Evolutionary conservation across 2,329 filamentous ascomycete genomes (phyloP).

Genomic region (Fusarium sp.): DNA sequence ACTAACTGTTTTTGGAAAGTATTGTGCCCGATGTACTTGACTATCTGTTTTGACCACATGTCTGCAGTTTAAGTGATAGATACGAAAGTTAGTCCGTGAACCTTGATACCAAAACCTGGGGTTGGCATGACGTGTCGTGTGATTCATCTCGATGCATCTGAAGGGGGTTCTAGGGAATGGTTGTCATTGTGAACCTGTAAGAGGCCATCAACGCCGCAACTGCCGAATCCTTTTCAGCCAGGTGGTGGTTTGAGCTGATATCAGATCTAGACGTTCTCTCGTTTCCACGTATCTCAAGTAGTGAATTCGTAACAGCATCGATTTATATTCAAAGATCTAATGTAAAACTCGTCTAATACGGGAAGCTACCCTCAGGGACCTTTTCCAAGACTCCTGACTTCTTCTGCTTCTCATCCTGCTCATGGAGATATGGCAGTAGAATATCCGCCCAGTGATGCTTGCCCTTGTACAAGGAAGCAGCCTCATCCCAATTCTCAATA

Average conservation of each 20-base stretch:
- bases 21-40: background rate
- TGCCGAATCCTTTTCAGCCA: too few relatives aligned
- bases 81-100: too few relatives aligned
- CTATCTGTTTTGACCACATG: background rate
- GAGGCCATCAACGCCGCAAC: accelerated
- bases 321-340: background rate
- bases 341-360: slow-evolving; percentile 2
- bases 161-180: too few relatives aligned
- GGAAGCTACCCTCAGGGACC: slow-evolving; percentile 18
- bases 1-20: background rate
- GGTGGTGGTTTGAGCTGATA: too few relatives aligned
- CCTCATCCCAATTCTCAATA: slow-evolving; percentile 37
- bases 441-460: slow-evolving; percentile 37
- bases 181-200: too few relatives aligned
- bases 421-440: slow-evolving; percentile 28
- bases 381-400: slow-evolving; percentile 19
- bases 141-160: too few relatives aligned
- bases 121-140: too few relatives aligned
- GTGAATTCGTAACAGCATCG: too few relatives aligned
- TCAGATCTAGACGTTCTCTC: too few relatives aligned
- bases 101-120: too few relatives aligned
- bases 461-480: slow-evolving; percentile 24
- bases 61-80: background rate
- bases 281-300: too few relatives aligned
- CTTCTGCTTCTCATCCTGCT: slow-evolving; percentile 27